Base-by-base conservation (phyloP, 768 basidiomycete species). In the Pisolithus marmoratus region DNA sequence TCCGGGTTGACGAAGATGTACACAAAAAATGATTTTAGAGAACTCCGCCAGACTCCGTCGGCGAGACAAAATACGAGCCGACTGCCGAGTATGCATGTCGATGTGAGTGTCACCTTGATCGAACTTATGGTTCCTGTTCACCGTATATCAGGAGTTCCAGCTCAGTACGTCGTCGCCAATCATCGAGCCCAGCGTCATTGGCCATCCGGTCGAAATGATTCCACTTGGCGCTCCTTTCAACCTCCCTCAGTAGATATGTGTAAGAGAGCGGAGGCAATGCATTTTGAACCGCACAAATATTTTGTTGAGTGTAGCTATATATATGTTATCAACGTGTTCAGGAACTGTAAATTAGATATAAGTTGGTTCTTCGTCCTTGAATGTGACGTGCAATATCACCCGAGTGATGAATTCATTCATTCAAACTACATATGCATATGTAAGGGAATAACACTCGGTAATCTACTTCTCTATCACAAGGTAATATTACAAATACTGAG, bases 1-100 rank as follows among this genome's bases (percentile, higher is more conserved):
- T 86, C 85, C 0, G 87, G 86, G 17, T 74, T 93, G 24, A 91
- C 90, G 11, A 93, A 91, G 70, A 90, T 79, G 54, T 93, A 93
- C 57, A 66, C 64, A 20, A 85, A 80, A 63, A 90, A 93, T 58
- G 90, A 92, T 65, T 93, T 93, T 59, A 76, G 90, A 49, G 80
- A 87, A 62, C 71, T 90, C 57, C 73, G 90, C 46, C 83, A 84
- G 65, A 70, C 73, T 38, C 78, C 87, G 29, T 78, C 81, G 9
- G 79, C 84, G 56, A 79, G 87, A 59, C 79, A 89, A 64, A 93
- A 92, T 61, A 92, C 89, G 50, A 92, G 90, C 68, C 75, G 90
- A 60, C 73, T 92, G 42, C 90, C 90, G 9, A 92, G 90, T 67
- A 84, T 83, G 74, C 90, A 93, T 68, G 90, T 84, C 49, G 82